Base-by-base conservation (phyloP, 345 rosid genomes). In the Citrus sinensis region DNA sequence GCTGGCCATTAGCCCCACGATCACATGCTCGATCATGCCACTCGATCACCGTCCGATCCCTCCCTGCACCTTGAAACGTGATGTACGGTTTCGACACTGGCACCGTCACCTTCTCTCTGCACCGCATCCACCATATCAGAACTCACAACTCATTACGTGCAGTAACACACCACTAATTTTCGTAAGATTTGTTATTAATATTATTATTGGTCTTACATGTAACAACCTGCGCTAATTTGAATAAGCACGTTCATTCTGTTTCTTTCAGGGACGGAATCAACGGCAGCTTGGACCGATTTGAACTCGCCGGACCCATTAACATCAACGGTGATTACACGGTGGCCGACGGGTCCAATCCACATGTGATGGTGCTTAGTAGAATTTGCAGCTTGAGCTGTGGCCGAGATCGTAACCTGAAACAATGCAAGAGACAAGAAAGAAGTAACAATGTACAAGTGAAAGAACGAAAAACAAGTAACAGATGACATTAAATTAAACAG, bases 21-120 rank as follows among this genome's bases (percentile, higher is more conserved):
- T 95, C 99, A 9, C 91, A 80, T 0, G 99, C 99, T 72, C 98
- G 87, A 80, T 95, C 99, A 70, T 95, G 99, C 99, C 99, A 95
- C 79, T 95, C 99, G 32, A 95, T 90, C 82, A 88, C 86, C 32
- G 98, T 95, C 84, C 83, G 84, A 39, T 88, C 94, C 61, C 92
- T 88, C 61, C 99, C 99, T 0, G 91, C 93, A 1, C 99, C 99
- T 87, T 92, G 89, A 73, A 95, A 88, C 35, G 96, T 93, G 60
- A 93, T 87, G 87, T 89, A 93, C 39, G 96, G 98, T 85, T 95
- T 95, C 16, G 89, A 83, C 74, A 72, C 89, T 59, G 96, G 97
- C 86, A 95, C 97, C 83, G 85, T 87, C 87, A 95, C 98, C 85
- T 95, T 95, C 89, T 95, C 98, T 76, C 96, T 95, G 85, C 80